phyloP scores from a whole-genome alignment of 495 filamentous ascomycete genomes.

The Neurospora sp. region DNA sequence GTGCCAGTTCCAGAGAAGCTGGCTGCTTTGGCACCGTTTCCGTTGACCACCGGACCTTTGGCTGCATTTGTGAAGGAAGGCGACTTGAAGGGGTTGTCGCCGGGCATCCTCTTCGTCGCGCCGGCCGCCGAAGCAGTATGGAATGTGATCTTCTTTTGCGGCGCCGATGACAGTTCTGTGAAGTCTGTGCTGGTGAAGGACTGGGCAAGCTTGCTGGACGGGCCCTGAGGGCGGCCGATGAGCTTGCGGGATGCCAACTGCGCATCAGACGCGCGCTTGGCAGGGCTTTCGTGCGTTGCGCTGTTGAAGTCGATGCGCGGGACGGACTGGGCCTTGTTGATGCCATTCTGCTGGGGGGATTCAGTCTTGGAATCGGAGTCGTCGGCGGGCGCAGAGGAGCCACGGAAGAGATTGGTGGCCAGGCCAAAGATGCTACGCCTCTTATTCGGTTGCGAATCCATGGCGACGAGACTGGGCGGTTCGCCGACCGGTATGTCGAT shows the following conservation, averaged over 20 bases:
- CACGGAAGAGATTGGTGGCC: conserved; percentile 13
- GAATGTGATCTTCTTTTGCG: background rate
- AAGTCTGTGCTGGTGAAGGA: conserved; percentile 20
- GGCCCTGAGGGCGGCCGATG: conserved; percentile 20
- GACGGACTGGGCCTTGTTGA: background rate
- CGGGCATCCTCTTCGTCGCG: conserved; percentile 18
- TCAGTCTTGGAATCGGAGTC: conserved; percentile 4
- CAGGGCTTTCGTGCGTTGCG: conserved; percentile 24
- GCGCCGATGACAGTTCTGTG: conserved; percentile 8
- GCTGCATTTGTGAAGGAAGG: background rate
- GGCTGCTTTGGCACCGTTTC: conserved; percentile 7
- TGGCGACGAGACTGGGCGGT: conserved; percentile 5
- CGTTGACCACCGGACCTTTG: background rate
- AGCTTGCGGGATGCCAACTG: conserved; percentile 25
- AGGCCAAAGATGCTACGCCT: conserved; percentile 23
- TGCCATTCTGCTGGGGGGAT: conserved; percentile 1
- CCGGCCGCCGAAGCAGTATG: background rate
- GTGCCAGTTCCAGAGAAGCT: conserved; percentile 17
- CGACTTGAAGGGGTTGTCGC: conserved; percentile 25
- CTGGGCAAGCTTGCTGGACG: conserved; percentile 26
- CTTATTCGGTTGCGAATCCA: conserved; percentile 20
- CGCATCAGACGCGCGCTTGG: conserved; percentile 25
- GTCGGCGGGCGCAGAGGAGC: conserved; percentile 11
- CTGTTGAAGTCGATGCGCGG: conserved; percentile 13
- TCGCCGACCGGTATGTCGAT: background rate